These are phyloP conservation scores for Amyloporia xantha DNA, from an alignment of 768 basidiomycete genomes.

Conservation along the genomic window DNA sequence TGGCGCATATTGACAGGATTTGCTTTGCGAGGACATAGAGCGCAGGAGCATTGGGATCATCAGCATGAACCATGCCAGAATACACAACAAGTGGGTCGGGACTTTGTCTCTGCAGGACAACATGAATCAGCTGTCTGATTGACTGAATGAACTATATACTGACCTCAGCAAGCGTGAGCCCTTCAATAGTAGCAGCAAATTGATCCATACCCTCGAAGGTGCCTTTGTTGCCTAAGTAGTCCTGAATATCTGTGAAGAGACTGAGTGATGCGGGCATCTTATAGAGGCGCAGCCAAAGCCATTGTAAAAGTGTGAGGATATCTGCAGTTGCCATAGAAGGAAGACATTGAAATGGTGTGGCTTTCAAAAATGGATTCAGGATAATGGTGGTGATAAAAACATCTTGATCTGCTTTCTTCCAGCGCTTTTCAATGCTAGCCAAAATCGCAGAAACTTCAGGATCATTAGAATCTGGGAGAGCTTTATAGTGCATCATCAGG, in stretches of 20 bases:
- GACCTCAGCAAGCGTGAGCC: neutral
- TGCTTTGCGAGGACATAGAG: constrained; percentile 4
- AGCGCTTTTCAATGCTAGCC: constrained; percentile 15
- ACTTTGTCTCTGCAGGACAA: neutral
- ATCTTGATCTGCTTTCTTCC: constrained; percentile 20
- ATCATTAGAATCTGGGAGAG: neutral
- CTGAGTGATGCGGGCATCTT: constrained; percentile 3
- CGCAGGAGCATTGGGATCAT: neutral
- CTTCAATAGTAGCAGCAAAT: neutral
- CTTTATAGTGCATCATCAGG: constrained; percentile 18
- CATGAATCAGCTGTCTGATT: too few relatives aligned
- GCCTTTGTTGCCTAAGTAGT: constrained; percentile 1
- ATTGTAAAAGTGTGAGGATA: neutral
- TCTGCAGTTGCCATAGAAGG: neutral
- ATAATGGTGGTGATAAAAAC: constrained; percentile 16
- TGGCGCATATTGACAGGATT: constrained; percentile 11
- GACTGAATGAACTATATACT: neutral
- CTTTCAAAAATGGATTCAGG: constrained; percentile 3
- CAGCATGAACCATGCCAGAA: neutral
- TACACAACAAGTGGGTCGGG: neutral
- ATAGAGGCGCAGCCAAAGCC: neutral
- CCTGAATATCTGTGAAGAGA: constrained; percentile 17
- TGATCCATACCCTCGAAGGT: constrained; percentile 2
- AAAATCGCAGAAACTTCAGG: constrained; percentile 1
- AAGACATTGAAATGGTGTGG: neutral